Percentiles rank a stretch among this genome's conserved stretches.
Conservation (phyloP, 2,329 filamentous ascomycete species). For the Ilyonectria sp. region DNA sequence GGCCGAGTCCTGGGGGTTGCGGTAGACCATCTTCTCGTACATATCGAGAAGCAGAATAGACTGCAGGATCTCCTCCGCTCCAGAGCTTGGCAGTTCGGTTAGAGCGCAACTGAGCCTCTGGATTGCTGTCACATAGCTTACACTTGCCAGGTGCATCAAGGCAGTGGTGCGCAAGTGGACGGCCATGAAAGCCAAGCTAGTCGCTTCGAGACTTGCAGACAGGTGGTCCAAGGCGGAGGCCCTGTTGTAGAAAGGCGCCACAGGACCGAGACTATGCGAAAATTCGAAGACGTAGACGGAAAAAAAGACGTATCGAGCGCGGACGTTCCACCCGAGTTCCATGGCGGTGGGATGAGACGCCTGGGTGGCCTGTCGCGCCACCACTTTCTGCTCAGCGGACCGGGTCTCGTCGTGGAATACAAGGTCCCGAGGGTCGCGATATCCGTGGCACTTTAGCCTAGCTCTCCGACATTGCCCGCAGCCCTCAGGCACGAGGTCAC, state of each 20-base stretch:
- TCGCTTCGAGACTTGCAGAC: conserved; percentile 44
- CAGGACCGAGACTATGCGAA: conserved; percentile 2
- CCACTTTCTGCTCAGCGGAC: conserved; percentile 30
- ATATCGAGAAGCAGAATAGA: conserved; percentile 47
- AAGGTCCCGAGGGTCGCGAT: conserved; percentile 42
- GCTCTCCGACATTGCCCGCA: conserved; percentile 47
- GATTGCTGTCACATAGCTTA: conserved; percentile 8
- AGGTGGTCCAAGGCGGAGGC: conserved; percentile 27
- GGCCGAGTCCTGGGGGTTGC: conserved; percentile 11
- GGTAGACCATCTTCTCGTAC: conserved; percentile 47
- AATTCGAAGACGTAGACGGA: neutral
- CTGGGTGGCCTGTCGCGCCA: neutral
- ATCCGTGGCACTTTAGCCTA: conserved; percentile 44
- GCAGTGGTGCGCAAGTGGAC: conserved; percentile 14
- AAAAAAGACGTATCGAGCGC: conserved; percentile 6
- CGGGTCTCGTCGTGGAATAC: conserved; percentile 45
- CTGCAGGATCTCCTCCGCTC: conserved; percentile 39
- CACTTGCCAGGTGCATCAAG: conserved; percentile 23
- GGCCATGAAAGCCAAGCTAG: conserved; percentile 44
- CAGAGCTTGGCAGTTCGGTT: too few species aligned
- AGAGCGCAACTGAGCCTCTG: neutral
- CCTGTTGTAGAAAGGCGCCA: neutral
- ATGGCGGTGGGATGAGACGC: conserved; percentile 2
- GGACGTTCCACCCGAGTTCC: conserved; percentile 12
- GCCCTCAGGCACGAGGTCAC: conserved; percentile 13